A percentile compares a stretch with the other conserved stretches of the same genome.
Conservation (phyloP, 768 basidiomycete genomes). For the Lactarius sanguifluus region DNA sequence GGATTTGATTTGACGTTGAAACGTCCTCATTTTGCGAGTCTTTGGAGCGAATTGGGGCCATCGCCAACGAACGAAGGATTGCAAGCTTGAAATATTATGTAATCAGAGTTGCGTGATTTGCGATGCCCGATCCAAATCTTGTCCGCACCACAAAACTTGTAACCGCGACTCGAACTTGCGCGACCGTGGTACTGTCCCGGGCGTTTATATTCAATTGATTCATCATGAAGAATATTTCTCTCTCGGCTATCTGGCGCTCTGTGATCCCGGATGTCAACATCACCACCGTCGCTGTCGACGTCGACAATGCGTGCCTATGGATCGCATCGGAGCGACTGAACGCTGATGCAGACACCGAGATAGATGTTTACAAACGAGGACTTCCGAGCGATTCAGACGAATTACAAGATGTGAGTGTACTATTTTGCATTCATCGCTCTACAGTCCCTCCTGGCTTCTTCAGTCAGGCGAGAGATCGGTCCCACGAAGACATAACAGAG, state of each 20-base stretch:
- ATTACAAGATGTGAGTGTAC: slow-evolving; percentile 6
- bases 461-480: neutral
- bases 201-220: neutral
- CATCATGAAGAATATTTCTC: slow-evolving; percentile 16
- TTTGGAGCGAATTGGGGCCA: slow-evolving; percentile 26
- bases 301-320: slow-evolving; percentile 26
- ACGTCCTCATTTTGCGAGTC: slow-evolving; percentile 1
- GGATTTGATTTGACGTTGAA: neutral
- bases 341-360: slow-evolving; percentile 26
- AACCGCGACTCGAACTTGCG: too few species aligned
- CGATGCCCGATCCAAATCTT: neutral
- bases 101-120: neutral
- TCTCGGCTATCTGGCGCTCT: slow-evolving; percentile 24
- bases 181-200: neutral
- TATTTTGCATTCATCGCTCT: neutral
- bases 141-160: neutral
- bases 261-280: slow-evolving; percentile 16
- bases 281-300: slow-evolving; percentile 19
- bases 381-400: neutral
- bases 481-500: neutral
- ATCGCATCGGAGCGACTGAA: slow-evolving; percentile 26
- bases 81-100: neutral
- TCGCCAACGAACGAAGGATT: neutral
- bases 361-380: slow-evolving; percentile 22
- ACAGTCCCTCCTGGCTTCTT: neutral